Base-by-base conservation (phyloP, 108 stramenopile species). In the Skeletonema costatum region DNA sequence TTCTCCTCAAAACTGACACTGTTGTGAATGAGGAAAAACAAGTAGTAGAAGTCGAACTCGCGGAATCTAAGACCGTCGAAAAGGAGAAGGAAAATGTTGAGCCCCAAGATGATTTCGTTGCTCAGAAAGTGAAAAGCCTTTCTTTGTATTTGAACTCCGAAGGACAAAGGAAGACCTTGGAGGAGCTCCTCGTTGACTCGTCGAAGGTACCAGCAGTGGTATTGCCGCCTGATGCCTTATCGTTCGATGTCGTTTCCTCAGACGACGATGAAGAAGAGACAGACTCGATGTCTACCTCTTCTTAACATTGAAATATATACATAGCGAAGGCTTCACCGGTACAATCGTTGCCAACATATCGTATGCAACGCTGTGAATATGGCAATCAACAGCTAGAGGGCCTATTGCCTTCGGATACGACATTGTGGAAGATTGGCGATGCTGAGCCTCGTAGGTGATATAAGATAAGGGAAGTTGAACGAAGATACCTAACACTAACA, bases 81-180 rank as follows among this genome's bases (percentile, higher is more conserved):
- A 25, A 25, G 25, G 13, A 48, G 10, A 16, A 35, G 10, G 60
- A 75, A 3, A 30, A 68, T 5, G 9, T 31, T 32, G 50, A 33
- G 63, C 25, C 25, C 1, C 42, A 33, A 0, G 14, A 71, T 29
- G 70, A 36, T 21, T 21, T 14, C 39, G 32, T 32, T 2, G 59
- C 60, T 29, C 50, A 65, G 44, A 46, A 50, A 50, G 67, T 17
- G 60, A 66, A 32, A 31, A 48, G 42, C 35, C 46, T 32, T 31
- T 58, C 32, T 29, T 61, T 3, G 16, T 59, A 7, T 36, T 11
- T 48, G 32, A 69, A 64, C 61, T 32, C 5, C 11, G 32, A 66
- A 32, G 75, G 75, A 1, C 12, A 38, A 13, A 32, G 67, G 19
- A 76, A 69, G 44, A 58, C 38, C 7, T 48, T 69, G 35, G 75